Evolutionary conservation across 331 rosid genomes (phyloP).

Genomic region (Pyrus hybrid): DNA sequence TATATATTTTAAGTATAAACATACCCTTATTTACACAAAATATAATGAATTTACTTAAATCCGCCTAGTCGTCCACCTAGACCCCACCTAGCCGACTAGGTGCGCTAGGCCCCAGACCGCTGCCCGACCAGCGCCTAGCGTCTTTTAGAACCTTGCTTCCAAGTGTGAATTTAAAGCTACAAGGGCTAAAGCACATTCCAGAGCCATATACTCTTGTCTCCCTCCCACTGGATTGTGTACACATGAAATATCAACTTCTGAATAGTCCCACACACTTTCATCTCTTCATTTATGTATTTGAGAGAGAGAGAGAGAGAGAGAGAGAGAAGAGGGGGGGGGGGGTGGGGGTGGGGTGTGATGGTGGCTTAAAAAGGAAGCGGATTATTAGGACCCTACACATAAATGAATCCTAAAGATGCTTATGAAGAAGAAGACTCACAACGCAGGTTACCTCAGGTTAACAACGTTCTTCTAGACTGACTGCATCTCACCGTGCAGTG

Average conservation of each 20-base stretch:
- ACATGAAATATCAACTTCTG: background rate
- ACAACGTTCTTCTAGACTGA: conserved; percentile 1
- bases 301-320: no score
- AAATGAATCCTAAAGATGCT: background rate
- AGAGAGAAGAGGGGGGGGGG: no score
- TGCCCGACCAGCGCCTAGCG: no score
- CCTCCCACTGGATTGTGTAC: background rate
- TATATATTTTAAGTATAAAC: no score
- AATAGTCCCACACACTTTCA: background rate
- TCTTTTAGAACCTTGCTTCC: background rate
- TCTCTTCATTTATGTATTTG: background rate
- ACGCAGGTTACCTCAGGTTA: background rate
- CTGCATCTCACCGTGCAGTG: background rate
- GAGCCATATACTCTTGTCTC: background rate
- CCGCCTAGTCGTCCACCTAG: no score
- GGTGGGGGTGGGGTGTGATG: no score
- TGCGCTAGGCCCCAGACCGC: no score
- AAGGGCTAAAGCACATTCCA: background rate
- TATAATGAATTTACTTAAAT: no score
- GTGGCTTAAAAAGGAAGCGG: background rate
- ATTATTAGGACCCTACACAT: background rate
- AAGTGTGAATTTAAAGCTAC: background rate
- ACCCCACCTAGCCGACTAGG: no score
- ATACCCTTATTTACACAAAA: no score
- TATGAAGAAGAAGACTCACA: background rate